A percentile compares a stretch with the other conserved stretches of the same genome.
These are phyloP conservation scores for Arachnopeziza araneosa DNA, from an alignment of 2,329 filamentous ascomycete genomes.

Conservation along the genomic window DNA sequence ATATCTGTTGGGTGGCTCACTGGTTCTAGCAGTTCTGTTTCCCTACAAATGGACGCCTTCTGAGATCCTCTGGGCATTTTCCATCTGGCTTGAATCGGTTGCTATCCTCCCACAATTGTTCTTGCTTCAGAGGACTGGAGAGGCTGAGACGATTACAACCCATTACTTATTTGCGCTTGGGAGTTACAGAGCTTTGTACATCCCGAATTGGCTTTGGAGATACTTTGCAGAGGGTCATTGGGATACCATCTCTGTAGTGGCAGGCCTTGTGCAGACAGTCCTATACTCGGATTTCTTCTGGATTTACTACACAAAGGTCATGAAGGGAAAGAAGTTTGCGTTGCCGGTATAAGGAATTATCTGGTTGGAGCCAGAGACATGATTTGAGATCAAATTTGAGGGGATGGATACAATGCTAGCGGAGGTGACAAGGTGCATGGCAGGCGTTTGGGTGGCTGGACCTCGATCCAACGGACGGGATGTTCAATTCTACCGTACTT, in stretches of 20 bases:
- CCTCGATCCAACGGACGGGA: conserved; percentile 18
- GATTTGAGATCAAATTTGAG: background rate
- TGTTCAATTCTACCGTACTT: conserved; percentile 1
- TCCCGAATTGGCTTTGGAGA: conserved; percentile 96
- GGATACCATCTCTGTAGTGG: conserved; percentile 82
- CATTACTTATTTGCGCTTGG: conserved; percentile 96
- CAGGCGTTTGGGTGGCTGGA: conserved; percentile 24
- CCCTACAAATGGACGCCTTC: conserved; percentile 77
- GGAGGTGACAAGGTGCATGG: conserved; percentile 18
- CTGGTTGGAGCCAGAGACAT: no score
- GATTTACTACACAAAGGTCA: conserved; percentile 96
- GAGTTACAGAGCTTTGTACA: conserved; percentile 87
- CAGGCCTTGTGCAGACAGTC: conserved; percentile 87
- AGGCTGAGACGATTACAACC: conserved; percentile 98
- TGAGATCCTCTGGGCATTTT: conserved; percentile 96
- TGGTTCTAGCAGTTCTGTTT: conserved; percentile 72
- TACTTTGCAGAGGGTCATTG: conserved; percentile 76
- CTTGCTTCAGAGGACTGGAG: conserved; percentile 94
- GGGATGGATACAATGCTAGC: background rate
- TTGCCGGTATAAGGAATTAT: conserved; percentile 56
- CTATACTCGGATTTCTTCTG: conserved; percentile 99
- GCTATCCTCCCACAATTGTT: conserved; percentile 97
- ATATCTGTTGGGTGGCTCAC: conserved; percentile 80
- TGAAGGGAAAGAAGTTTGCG: conserved; percentile 86
- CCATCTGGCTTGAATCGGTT: conserved; percentile 95